phyloP scores from a whole-genome alignment of 306 rosid genomes.

The Medicago ruthenica region DNA sequence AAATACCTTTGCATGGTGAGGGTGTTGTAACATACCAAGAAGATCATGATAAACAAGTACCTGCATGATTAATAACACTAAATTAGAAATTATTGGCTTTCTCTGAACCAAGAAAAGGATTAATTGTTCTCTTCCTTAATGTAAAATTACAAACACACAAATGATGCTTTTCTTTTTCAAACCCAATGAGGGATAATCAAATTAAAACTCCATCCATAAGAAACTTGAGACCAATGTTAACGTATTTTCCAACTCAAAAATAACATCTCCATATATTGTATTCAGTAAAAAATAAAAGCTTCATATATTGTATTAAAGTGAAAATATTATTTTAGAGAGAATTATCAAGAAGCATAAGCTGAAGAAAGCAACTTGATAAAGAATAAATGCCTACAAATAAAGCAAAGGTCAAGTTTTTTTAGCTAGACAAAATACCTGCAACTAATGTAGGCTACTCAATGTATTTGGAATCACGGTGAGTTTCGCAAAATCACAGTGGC shows the following conservation, averaged over 20 bases:
- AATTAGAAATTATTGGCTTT: conserved; percentile 22
- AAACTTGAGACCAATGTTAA: neutral
- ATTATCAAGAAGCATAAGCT: neutral
- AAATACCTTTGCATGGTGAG: conserved; percentile 92
- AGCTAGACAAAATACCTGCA: no score
- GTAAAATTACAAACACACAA: conserved; percentile 3
- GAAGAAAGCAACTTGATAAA: conserved; percentile 29
- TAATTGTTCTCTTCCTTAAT: conserved; percentile 7
- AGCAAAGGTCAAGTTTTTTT: no score
- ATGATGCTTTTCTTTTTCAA: conserved; percentile 20
- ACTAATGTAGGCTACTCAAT: no score
- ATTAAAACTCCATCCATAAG: conserved; percentile 8
- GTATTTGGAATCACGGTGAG: neutral
- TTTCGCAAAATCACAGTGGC: neutral
- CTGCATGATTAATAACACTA: conserved; percentile 50
- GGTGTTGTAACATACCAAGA: conserved; percentile 96
- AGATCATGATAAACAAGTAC: conserved; percentile 95
- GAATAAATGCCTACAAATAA: neutral
- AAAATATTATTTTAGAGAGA: conserved; percentile 18
- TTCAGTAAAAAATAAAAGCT: neutral
- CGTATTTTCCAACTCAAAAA: conserved; percentile 27
- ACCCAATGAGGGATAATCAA: conserved; percentile 4
- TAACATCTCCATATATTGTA: neutral
- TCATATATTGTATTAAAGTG: neutral
- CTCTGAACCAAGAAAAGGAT: neutral